These are phyloP conservation scores for Epichloe uncinata DNA, from an alignment of 2,329 filamentous ascomycete species.

Conservation along the genomic window DNA sequence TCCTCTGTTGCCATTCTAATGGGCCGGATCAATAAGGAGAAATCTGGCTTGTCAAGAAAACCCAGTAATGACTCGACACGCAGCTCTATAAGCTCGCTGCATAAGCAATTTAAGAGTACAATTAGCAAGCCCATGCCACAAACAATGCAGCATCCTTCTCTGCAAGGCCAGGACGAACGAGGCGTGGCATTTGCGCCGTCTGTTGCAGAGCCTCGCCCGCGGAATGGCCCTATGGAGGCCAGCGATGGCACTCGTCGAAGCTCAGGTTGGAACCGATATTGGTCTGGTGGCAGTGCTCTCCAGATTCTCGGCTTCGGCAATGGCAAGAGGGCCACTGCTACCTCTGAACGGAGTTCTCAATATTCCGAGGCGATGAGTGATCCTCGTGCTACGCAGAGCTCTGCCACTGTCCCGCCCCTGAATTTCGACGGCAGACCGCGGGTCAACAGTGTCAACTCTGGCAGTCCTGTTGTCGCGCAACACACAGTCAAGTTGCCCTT, in stretches of 20 bases:
- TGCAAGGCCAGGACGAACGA: slow-evolving; percentile 27
- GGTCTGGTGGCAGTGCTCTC: slow-evolving; percentile 58
- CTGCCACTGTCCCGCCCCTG: slow-evolving; percentile 57
- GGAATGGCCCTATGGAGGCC: slow-evolving; percentile 18
- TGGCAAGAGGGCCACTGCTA: slow-evolving; percentile 35
- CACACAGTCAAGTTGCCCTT: slow-evolving; percentile 37
- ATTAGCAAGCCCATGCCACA: slow-evolving; percentile 49
- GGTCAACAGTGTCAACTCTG: slow-evolving; percentile 53
- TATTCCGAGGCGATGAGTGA: slow-evolving; percentile 30
- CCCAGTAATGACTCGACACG: slow-evolving; percentile 41
- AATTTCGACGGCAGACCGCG: slow-evolving; percentile 49
- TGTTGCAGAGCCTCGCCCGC: slow-evolving; percentile 23
- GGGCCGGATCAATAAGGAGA: slow-evolving; percentile 43
- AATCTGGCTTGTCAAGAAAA: slow-evolving; percentile 32
- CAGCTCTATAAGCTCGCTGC: slow-evolving; percentile 39
- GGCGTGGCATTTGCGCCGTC: slow-evolving; percentile 26
- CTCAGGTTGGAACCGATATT: slow-evolving; percentile 67
- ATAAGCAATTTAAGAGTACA: slow-evolving; percentile 48
- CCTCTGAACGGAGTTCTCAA: slow-evolving; percentile 41
- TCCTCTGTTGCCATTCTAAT: slow-evolving; percentile 54
- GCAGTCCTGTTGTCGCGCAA: slow-evolving; percentile 55
- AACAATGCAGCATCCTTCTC: slow-evolving; percentile 18
- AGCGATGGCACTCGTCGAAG: slow-evolving; percentile 42
- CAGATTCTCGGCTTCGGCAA: slow-evolving; percentile 49
- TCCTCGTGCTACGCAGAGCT: slow-evolving; percentile 45